Evolutionary conservation across 2,329 filamentous ascomycete genomes (phyloP).

Genomic region (Botryosphaeria agaves): DNA sequence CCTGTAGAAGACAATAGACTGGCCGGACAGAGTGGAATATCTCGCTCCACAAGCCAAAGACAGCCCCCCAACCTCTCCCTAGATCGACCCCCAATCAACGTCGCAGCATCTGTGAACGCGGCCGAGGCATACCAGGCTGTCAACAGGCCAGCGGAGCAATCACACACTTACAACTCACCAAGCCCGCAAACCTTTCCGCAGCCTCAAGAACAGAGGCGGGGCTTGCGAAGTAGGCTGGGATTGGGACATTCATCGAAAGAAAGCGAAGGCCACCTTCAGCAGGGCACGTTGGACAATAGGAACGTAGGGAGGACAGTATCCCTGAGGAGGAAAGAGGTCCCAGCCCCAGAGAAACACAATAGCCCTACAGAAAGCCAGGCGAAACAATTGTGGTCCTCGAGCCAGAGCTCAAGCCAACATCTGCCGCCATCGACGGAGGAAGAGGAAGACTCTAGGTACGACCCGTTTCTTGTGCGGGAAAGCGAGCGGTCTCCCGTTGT

Average conservation of each 20-base stretch:
- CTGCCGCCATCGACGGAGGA: not conserved
- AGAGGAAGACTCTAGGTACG: not conserved
- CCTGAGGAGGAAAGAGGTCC: conserved; percentile 1
- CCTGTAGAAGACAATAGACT: conserved; percentile 2
- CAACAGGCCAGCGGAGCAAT: conserved; percentile 7
- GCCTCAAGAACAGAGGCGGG: not conserved
- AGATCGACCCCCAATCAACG: conserved; percentile 11
- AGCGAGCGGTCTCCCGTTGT: not conserved
- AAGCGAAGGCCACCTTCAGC: not conserved
- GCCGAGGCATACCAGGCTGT: conserved; percentile 9
- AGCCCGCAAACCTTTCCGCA: not conserved
- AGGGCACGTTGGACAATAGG: conserved; percentile 6
- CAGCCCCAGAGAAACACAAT: not conserved
- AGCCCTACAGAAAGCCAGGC: not conserved
- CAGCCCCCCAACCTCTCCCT: conserved; percentile 15
- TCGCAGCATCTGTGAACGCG: conserved; percentile 9
- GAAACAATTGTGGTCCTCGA: not conserved
- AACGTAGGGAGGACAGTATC: conserved; percentile 7
- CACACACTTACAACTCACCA: conserved; percentile 2
- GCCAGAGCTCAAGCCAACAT: not conserved
- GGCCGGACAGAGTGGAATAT: not conserved
- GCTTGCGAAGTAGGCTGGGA: not conserved
- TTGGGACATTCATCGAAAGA: conserved; percentile 2
- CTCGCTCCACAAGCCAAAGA: conserved; percentile 13
- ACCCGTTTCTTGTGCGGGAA: not conserved